Percentiles rank a stretch among this genome's conserved stretches.
Conservation (phyloP, 2,329 filamentous ascomycete genomes). For the Xylaria polymorpha region DNA sequence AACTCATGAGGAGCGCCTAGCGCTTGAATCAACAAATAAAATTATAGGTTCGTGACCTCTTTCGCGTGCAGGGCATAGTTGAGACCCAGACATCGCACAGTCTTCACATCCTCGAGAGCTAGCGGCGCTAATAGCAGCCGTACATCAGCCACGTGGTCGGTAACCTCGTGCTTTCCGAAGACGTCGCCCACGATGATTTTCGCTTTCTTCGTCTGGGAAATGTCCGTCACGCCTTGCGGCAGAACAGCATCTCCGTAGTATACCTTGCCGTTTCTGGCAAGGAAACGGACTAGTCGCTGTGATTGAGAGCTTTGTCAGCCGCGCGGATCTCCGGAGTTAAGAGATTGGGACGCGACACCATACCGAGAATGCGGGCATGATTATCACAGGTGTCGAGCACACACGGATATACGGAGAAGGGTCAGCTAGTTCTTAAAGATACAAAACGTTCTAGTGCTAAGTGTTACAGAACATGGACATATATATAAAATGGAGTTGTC, state of each 20-base stretch:
- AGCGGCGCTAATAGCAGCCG: constrained; percentile 71
- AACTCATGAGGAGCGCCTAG: not conserved
- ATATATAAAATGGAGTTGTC: not conserved
- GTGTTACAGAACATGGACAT: not conserved
- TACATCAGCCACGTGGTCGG: constrained; percentile 68
- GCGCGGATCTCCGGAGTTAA: not conserved
- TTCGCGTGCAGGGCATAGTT: constrained; percentile 79
- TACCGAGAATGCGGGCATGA: constrained; percentile 57
- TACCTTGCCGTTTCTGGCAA: constrained; percentile 74
- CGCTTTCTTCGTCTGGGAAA: constrained; percentile 70
- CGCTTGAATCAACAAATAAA: too few species aligned
- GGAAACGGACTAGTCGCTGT: constrained; percentile 78
- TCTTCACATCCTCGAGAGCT: constrained; percentile 70
- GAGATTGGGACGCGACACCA: constrained; percentile 38
- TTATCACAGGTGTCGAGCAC: constrained; percentile 35
- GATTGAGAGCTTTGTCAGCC: constrained; percentile 20
- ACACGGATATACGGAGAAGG: not conserved
- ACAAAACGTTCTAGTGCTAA: constrained; percentile 46
- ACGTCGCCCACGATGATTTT: constrained; percentile 73
- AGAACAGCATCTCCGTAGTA: constrained; percentile 82
- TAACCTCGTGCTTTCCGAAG: constrained; percentile 72
- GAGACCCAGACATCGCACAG: constrained; percentile 75
- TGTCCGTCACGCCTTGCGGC: constrained; percentile 68
- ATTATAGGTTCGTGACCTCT: constrained; percentile 58
- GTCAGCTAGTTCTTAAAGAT: not conserved